A percentile compares a stretch with the other conserved stretches of the same genome.
Conservation (phyloP, 2,329 filamentous ascomycete genomes). For the Aphanocladium album region DNA sequence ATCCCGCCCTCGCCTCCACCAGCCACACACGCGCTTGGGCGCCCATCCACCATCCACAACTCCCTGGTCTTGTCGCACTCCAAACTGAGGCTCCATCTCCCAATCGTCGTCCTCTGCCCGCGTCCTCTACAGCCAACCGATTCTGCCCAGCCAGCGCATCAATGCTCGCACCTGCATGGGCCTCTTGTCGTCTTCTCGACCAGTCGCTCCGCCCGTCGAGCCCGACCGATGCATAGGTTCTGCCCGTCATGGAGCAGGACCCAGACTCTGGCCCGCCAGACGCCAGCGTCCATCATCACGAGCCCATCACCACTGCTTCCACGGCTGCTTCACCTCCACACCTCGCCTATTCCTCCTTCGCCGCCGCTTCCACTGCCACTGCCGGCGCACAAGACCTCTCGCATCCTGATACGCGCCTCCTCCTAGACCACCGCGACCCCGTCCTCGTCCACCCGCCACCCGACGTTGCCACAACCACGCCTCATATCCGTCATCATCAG, state of each 20-base stretch:
- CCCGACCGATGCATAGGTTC: conserved; percentile 39
- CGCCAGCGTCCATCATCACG: conserved; percentile 18
- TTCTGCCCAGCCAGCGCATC: conserved; percentile 13
- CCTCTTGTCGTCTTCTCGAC: conserved; percentile 33
- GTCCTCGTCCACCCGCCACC: conserved; percentile 21
- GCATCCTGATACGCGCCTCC: conserved; percentile 7
- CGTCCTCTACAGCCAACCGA: conserved; percentile 4
- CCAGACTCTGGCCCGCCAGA: conserved; percentile 16
- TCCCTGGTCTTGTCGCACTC: conserved; percentile 10
- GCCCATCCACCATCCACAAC: neutral
- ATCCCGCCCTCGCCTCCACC: neutral
- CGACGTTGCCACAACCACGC: conserved; percentile 18
- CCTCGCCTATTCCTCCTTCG: neutral
- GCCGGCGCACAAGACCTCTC: conserved; percentile 1
- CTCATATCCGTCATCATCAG: conserved; percentile 11
- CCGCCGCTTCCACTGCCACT: too few species aligned
- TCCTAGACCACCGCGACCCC: neutral
- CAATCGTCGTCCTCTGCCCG: conserved; percentile 11
- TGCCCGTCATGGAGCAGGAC: conserved; percentile 42
- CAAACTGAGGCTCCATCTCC: conserved; percentile 12
- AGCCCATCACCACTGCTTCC: conserved; percentile 17
- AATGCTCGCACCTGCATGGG: conserved; percentile 33
- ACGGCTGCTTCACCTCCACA: neutral
- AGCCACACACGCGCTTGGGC: conserved; percentile 3
- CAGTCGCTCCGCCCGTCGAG: conserved; percentile 36